A percentile compares a stretch with the other conserved stretches of the same genome.
Conservation (phyloP, 1,139 yeast genomes). For the Debaryomycetaceae sp. region DNA sequence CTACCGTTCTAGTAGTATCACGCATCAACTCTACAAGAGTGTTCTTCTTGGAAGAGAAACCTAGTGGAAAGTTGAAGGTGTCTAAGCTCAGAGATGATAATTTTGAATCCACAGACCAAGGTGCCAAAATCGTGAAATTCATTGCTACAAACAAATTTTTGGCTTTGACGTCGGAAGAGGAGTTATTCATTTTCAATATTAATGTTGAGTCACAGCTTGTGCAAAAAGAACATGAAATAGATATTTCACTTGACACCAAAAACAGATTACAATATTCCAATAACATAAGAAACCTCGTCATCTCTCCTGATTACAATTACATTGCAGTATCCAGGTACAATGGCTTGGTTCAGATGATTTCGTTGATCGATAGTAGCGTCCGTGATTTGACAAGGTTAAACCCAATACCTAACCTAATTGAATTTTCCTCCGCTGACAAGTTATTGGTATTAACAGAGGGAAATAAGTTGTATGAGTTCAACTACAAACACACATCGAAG, state of each 20-base stretch:
- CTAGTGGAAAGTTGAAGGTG: constrained; percentile 42
- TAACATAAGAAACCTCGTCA: constrained; percentile 49
- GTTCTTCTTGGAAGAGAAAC: constrained; percentile 48
- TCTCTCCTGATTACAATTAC: constrained; percentile 39
- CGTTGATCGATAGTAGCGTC: constrained; percentile 17
- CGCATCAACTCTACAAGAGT: constrained; percentile 67
- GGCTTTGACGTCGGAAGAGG: constrained; percentile 64
- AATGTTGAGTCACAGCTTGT: constrained; percentile 23
- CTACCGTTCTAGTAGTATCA: constrained; percentile 65
- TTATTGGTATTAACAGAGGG: constrained; percentile 70
- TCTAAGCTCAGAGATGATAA: constrained; percentile 51
- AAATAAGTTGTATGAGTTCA: constrained; percentile 69
- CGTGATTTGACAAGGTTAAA: constrained; percentile 47
- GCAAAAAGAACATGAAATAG: constrained; percentile 40
- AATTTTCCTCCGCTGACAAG: constrained; percentile 49
- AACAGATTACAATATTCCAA: constrained; percentile 31
- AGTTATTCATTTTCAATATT: constrained; percentile 49
- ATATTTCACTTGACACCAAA: constrained; percentile 10
- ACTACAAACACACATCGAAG: constrained; percentile 21
- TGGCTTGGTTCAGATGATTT: constrained; percentile 61
- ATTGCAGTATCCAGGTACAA: constrained; percentile 59
- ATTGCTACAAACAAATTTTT: constrained; percentile 45
- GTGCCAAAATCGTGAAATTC: constrained; percentile 55
- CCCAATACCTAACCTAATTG: constrained; percentile 59
- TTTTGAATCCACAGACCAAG: constrained; percentile 43